These are phyloP conservation scores for Arthrobotrys megalospora DNA, from an alignment of 2,329 filamentous ascomycete species.

Conservation along the genomic window DNA sequence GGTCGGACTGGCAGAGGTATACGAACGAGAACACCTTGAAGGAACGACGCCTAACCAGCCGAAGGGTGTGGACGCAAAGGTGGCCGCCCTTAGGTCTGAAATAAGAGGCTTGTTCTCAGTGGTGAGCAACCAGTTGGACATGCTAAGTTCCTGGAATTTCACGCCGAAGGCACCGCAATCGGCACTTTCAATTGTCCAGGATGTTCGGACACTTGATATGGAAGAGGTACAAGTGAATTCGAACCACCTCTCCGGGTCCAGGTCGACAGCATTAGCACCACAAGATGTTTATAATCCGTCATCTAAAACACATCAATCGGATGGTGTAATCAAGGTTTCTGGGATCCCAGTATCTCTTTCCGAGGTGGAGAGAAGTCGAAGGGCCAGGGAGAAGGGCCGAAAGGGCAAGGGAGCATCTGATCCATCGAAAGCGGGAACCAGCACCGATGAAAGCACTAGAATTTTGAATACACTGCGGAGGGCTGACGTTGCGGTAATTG, in stretches of 20 bases:
- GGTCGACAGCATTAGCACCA: constrained; percentile 82
- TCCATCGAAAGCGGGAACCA: neutral
- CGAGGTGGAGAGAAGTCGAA: constrained; percentile 24
- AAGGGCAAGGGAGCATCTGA: neutral
- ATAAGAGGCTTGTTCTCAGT: constrained; percentile 87
- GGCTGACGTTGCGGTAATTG: constrained; percentile 42
- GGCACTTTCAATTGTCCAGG: constrained; percentile 87
- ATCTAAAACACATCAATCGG: constrained; percentile 5
- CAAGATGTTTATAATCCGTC: constrained; percentile 82
- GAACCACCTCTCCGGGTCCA: constrained; percentile 74
- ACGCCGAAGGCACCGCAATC: constrained; percentile 87
- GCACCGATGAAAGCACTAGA: neutral
- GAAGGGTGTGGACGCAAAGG: constrained; percentile 77
- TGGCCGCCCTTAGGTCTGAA: constrained; percentile 85
- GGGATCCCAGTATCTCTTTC: constrained; percentile 38
- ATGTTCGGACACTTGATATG: constrained; percentile 92
- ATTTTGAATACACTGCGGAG: constrained; percentile 34
- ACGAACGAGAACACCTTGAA: constrained; percentile 91
- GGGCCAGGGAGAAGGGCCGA: neutral
- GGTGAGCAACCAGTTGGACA: constrained; percentile 84
- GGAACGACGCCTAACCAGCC: constrained; percentile 80
- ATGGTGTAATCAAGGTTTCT: constrained; percentile 5
- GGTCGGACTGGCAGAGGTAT: constrained; percentile 89
- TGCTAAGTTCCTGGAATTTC: constrained; percentile 94
- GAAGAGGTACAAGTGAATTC: constrained; percentile 93